phyloP scores from a whole-genome alignment of 129 eudicot species.

The Glebionis coronaria region DNA sequence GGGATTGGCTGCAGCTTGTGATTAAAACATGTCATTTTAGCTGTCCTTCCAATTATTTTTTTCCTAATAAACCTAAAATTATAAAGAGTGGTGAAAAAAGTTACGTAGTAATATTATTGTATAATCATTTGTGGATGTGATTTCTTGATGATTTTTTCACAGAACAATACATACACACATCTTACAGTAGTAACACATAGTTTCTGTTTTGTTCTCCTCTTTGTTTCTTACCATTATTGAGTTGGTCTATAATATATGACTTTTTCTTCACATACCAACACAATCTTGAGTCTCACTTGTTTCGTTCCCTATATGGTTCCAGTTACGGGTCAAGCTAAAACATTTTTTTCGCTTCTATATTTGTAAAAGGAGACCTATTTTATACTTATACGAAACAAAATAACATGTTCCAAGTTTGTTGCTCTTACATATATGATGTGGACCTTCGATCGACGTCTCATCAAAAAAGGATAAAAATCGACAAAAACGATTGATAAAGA shows the following conservation, averaged over 20 bases:
- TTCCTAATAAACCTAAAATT: too few species aligned
- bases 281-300: constrained; percentile 16
- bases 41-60: constrained; percentile 1
- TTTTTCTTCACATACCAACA: not conserved
- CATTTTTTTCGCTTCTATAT: not conserved
- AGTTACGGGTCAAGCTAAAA: not conserved
- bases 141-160: not conserved
- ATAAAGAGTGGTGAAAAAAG: too few species aligned
- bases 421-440: not conserved
- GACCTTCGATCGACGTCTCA: too few species aligned
- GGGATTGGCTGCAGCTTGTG: constrained; percentile 19
- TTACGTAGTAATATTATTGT: too few species aligned
- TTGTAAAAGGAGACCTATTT: not conserved
- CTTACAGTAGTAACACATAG: not conserved
- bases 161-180: not conserved
- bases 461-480: not conserved
- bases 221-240: constrained; percentile 8
- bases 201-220: not conserved
- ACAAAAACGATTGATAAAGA: not conserved
- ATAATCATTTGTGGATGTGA: not conserved
- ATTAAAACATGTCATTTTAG: constrained; percentile 21
- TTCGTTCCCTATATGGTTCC: not conserved
- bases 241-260: constrained; percentile 4
- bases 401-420: not conserved
- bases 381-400: not conserved